Base-by-base conservation (phyloP, 345 rosid genomes). In the Acer negundo region DNA sequence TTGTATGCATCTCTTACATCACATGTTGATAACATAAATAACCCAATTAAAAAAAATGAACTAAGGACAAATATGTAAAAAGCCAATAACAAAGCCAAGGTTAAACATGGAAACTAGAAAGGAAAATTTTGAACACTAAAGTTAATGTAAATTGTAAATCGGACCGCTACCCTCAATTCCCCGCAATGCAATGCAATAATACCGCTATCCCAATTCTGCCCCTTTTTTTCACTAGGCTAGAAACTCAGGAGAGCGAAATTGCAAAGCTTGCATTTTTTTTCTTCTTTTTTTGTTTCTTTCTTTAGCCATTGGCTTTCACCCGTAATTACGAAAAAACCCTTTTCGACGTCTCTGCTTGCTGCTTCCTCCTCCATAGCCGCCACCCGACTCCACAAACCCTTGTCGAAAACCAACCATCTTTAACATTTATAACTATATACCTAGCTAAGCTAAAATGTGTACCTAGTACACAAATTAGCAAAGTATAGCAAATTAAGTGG, bases 91-190 rank as follows among this genome's bases (percentile, higher is more conserved):
- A 42, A 42, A 59, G 38, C 46, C 16, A 53, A 76, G 73, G 82
- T 80, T 79, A 80, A 84, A 80, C 72, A 74, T 26, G 74, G 70
- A 80, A 42, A 81, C 26, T 66, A 42, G 8, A 40, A 77, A 70
- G 56, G 19, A 62, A 69, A 51, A 62, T 0, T 53, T 51, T 55
- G 70, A 62, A 72, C 59, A 72, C 72, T 67, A 53, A 76, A 56
- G 77, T 79, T 46, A 51, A 74, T 47, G 78, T 72, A 72, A 80
- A 16, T 15, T 53, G 58, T 53, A 16, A 85, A 78, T 91, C 93
- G 96, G 96, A 91, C 96, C 96, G 96, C 81, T 81, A 88, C 91
- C 96, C 93, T 91, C 96, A 85, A 91, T 91, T 90, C 96, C 96
- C 96, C 92, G 89, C 93, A 70, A 86, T 90, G 89, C 93, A 70